Percentiles rank a stretch among this genome's conserved stretches.
phyloP scores from a whole-genome alignment of 1,139 yeast genomes.

The Geotrichum siamense region DNA sequence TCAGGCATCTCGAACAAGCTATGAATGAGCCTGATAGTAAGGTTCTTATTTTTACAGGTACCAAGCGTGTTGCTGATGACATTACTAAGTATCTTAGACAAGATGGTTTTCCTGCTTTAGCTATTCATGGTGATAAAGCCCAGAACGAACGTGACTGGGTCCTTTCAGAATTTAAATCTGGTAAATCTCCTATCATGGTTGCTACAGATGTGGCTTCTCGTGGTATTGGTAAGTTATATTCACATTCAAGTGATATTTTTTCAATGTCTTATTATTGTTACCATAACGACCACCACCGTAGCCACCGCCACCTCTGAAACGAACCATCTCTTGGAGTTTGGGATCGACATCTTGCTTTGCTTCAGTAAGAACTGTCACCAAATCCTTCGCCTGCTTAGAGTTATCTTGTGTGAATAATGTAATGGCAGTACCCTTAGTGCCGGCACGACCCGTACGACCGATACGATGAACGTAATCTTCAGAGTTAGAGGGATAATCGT shows the following conservation, averaged over 20 bases:
- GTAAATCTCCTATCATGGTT: constrained; percentile 94
- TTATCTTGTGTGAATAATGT: constrained; percentile 89
- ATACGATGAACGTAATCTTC: constrained; percentile 95
- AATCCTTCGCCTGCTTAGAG: constrained; percentile 82
- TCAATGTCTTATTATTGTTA: constrained; percentile 37
- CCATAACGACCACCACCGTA: constrained; percentile 47
- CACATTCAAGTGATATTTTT: constrained; percentile 6
- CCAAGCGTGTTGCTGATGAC: constrained; percentile 97
- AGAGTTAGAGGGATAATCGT: constrained; percentile 95
- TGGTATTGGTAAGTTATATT: constrained; percentile 88
- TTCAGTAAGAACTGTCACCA: constrained; percentile 85
- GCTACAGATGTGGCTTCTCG: constrained; percentile 99
- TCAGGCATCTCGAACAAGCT: constrained; percentile 77
- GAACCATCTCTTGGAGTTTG: constrained; percentile 43
- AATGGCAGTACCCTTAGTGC: constrained; percentile 89
- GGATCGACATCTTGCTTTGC: constrained; percentile 81
- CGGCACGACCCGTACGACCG: constrained; percentile 99
- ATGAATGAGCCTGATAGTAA: constrained; percentile 73
- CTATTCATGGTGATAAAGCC: constrained; percentile 97
- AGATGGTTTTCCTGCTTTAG: constrained; percentile 99
- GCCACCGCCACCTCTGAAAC: constrained; percentile 42
- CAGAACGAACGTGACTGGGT: constrained; percentile 99
- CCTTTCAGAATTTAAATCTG: constrained; percentile 80
- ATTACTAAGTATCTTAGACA: constrained; percentile 84
- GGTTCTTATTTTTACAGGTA: constrained; percentile 81